These are phyloP conservation scores for Trichoderma guizhouense DNA, from an alignment of 2,329 filamentous ascomycete genomes.

Conservation along the genomic window DNA sequence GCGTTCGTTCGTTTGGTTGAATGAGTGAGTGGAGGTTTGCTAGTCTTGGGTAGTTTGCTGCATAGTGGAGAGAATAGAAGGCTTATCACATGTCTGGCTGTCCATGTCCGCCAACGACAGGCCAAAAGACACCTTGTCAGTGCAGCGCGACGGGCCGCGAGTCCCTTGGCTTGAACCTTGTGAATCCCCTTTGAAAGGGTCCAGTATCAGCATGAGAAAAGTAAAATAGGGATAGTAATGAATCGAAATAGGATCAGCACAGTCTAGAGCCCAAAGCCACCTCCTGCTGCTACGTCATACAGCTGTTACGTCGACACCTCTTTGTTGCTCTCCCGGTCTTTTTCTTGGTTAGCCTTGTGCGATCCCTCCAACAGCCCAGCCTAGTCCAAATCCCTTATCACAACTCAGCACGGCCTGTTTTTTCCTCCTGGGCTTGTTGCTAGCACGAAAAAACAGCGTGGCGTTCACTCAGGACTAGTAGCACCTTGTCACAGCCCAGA, in stretches of 20 bases:
- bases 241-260: background rate
- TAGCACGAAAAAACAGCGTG: conserved; percentile 2
- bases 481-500: background rate
- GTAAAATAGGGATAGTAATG: background rate
- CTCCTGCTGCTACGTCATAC: background rate
- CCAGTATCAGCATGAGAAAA: background rate
- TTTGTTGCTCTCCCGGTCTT: background rate
- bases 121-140: background rate
- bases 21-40: background rate
- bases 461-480: background rate
- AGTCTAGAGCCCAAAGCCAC: background rate
- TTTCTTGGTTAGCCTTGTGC: background rate
- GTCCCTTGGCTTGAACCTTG: background rate
- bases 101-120: background rate
- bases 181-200: background rate
- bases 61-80: background rate
- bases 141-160: conserved; percentile 8
- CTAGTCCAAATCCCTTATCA: conserved; percentile 3
- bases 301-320: background rate
- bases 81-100: conserved; percentile 3
- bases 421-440: background rate
- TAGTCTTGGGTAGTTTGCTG: background rate
- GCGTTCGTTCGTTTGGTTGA: background rate
- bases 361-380: background rate
- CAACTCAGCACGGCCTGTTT: background rate